These are phyloP conservation scores for Mycena floridula DNA, from an alignment of 768 basidiomycete species.

Conservation along the genomic window DNA sequence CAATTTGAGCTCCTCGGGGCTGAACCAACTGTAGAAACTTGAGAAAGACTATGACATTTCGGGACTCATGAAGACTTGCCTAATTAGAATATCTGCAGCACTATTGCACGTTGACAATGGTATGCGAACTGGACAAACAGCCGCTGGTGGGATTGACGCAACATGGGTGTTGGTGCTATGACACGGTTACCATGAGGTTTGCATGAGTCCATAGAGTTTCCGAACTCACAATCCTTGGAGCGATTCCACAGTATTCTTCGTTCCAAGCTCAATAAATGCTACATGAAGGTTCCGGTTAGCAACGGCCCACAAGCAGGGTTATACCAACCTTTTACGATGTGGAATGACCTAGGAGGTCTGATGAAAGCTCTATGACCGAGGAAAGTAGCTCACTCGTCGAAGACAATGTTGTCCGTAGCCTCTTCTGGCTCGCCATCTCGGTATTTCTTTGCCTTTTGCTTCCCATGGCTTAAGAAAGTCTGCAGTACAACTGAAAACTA, in stretches of 20 bases:
- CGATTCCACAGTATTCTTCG: slow-evolving; percentile 65
- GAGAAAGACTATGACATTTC: too few relatives aligned
- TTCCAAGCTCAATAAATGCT: slow-evolving; percentile 63
- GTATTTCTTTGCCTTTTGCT: slow-evolving; percentile 33
- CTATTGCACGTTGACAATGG: slow-evolving; percentile 51
- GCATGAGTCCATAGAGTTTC: neutral
- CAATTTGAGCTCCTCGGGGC: slow-evolving; percentile 58
- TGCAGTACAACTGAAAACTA: slow-evolving; percentile 40
- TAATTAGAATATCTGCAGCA: slow-evolving; percentile 62
- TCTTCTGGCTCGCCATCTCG: slow-evolving; percentile 32
- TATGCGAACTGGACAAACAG: slow-evolving; percentile 50
- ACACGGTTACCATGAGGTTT: neutral
- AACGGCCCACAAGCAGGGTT: neutral
- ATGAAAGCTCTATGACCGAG: neutral
- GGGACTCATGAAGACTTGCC: too few relatives aligned
- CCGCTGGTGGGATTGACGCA: too few relatives aligned
- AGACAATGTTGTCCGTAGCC: slow-evolving; percentile 57
- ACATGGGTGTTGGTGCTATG: slow-evolving; percentile 62
- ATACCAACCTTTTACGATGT: slow-evolving; percentile 50
- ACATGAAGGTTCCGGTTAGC: neutral
- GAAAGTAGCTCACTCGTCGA: slow-evolving; percentile 49
- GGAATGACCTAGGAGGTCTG: slow-evolving; percentile 44
- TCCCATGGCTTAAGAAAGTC: slow-evolving; percentile 44
- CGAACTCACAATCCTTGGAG: slow-evolving; percentile 53
- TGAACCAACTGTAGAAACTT: too few relatives aligned